Percentiles rank a stretch among this genome's conserved stretches.
phyloP scores from a whole-genome alignment of 2,329 filamentous ascomycete genomes.

The Thermoascus crustaceus region DNA sequence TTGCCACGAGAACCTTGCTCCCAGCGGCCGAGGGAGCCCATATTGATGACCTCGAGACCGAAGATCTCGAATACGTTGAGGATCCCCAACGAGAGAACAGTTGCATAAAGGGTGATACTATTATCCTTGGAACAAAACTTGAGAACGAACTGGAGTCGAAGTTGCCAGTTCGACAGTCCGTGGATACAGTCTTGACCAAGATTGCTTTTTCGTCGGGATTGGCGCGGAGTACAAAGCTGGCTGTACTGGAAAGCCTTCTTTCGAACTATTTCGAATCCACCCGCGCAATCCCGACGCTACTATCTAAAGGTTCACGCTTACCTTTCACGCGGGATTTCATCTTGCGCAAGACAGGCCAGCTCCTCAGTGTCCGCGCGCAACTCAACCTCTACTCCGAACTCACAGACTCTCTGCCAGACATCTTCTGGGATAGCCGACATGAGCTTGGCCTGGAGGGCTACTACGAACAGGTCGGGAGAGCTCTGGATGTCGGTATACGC shows the following conservation, averaged over 20 bases:
- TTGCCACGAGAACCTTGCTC: constrained; percentile 64
- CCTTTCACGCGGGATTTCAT: constrained; percentile 69
- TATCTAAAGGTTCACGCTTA: constrained; percentile 58
- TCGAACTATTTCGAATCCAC: constrained; percentile 82
- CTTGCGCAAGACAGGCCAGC: constrained; percentile 84
- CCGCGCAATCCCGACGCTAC: constrained; percentile 66
- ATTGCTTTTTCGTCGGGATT: constrained; percentile 94
- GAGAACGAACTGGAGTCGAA: constrained; percentile 16
- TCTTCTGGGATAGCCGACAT: constrained; percentile 90
- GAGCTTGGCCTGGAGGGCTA: constrained; percentile 88
- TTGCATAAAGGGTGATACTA: constrained; percentile 75
- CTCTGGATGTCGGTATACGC: constrained; percentile 81
- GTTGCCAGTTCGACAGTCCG: constrained; percentile 23
- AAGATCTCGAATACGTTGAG: constrained; percentile 79
- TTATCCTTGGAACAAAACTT: constrained; percentile 72
- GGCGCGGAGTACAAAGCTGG: constrained; percentile 85
- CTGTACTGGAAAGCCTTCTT: constrained; percentile 77
- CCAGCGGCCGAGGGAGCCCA: constrained; percentile 70
- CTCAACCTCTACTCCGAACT: constrained; percentile 95
- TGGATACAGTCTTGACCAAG: constrained; percentile 71
- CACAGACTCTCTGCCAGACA: constrained; percentile 86
- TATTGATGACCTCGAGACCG: constrained; percentile 64
- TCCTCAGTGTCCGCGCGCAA: constrained; percentile 80
- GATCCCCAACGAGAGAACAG: constrained; percentile 66
- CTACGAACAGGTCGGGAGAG: constrained; percentile 86